A percentile compares a stretch with the other conserved stretches of the same genome.
Conservation (phyloP, 805 yeast species). For the Candida namnaoensis region DNA sequence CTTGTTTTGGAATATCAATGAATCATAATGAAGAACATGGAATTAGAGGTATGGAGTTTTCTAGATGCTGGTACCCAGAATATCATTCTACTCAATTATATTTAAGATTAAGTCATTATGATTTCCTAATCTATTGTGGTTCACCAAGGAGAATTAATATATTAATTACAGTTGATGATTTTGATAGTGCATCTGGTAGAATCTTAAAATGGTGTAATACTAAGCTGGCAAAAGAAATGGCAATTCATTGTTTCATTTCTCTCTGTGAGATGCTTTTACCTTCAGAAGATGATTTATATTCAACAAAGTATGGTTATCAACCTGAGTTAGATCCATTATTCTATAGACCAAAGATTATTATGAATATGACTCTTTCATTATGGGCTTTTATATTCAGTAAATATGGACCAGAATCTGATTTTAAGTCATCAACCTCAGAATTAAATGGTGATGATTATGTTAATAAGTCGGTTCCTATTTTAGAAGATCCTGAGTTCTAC, state of each 20-base stretch:
- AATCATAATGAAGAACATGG: no score
- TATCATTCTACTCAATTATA: conserved; percentile 53
- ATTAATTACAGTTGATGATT: conserved; percentile 31
- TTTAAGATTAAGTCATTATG: conserved; percentile 50
- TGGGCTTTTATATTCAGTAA: conserved; percentile 34
- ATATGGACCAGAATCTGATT: conserved; percentile 25
- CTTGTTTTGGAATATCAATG: no score
- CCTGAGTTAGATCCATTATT: conserved; percentile 20
- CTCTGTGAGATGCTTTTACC: conserved; percentile 41
- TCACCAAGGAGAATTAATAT: conserved; percentile 57
- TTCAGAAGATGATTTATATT: conserved; percentile 17
- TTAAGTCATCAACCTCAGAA: conserved; percentile 5
- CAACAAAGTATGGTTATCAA: conserved; percentile 8
- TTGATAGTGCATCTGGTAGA: conserved; percentile 29
- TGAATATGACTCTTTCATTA: conserved; percentile 20
- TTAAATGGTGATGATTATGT: no score
- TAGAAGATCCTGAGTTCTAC: neutral
- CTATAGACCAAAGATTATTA: conserved; percentile 20
- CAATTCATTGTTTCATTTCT: conserved; percentile 39
- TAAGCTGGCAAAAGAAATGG: conserved; percentile 30
- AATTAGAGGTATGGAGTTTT: no score
- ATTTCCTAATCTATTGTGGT: conserved; percentile 58
- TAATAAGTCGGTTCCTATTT: no score
- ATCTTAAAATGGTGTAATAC: conserved; percentile 33
- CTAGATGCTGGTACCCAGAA: conserved; percentile 43